Percentiles rank a stretch among this genome's conserved stretches.
These are phyloP conservation scores for Camellia granthamiana DNA, from an alignment of 148 eudicot species.

Conservation along the genomic window DNA sequence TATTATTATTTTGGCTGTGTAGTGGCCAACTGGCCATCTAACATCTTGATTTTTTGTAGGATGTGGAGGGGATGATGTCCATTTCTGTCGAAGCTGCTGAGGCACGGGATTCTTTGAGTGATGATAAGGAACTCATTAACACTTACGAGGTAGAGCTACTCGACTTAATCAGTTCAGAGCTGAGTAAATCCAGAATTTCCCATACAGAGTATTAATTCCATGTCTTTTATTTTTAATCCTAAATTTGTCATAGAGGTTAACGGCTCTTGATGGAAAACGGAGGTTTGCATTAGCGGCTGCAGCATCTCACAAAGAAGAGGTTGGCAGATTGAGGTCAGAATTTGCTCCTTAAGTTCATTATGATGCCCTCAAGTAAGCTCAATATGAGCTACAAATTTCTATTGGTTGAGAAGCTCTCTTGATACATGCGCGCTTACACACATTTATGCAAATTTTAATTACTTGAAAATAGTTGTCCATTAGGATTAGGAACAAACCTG, in stretches of 20 bases:
- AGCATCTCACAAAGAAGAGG: conserved; percentile 95
- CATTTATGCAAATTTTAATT: not conserved
- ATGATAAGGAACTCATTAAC: conserved; percentile 93
- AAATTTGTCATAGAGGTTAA: conserved; percentile 62
- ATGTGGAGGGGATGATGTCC: conserved; percentile 99
- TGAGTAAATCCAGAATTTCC: not conserved
- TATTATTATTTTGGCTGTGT: not conserved
- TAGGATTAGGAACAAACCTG: not conserved
- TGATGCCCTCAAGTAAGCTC: conserved; percentile 3
- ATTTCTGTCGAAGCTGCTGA: conserved; percentile 95
- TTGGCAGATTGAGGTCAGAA: conserved; percentile 82
- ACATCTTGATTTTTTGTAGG: conserved; percentile 44
- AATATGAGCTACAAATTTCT: not conserved
- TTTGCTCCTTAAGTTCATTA: conserved; percentile 17
- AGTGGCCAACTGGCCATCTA: not conserved
- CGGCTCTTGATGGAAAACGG: conserved; percentile 95
- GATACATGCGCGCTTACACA: not conserved
- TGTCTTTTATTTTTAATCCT: conserved; percentile 14
- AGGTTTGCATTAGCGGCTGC: conserved; percentile 99
- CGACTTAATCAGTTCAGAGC: not conserved
- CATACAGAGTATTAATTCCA: not conserved
- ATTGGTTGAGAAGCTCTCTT: not conserved
- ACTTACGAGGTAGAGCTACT: conserved; percentile 78
- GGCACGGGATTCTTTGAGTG: conserved; percentile 88
- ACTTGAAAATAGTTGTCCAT: not conserved